Percentiles rank a stretch among this genome's conserved stretches.
Evolutionary conservation across 169 alveolate species (phyloP).

Genomic region (Toxoplasma gondii): DNA sequence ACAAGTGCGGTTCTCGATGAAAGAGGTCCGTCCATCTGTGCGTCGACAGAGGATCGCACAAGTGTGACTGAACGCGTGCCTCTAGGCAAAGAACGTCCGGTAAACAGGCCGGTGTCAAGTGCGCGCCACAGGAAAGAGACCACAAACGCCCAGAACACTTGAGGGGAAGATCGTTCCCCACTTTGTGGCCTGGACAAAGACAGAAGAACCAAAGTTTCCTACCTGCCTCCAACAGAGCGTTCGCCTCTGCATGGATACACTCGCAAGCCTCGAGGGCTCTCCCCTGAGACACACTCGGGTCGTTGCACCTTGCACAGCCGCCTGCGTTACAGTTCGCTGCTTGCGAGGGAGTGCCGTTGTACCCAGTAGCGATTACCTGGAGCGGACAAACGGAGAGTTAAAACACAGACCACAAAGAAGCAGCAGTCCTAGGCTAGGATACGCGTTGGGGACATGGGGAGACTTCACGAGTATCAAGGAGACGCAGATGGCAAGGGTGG

Average conservation of each 20-base stretch:
- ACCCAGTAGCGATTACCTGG: constrained; percentile 85
- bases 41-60: too few relatives aligned
- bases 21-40: too few relatives aligned
- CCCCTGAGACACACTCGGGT: constrained; percentile 75
- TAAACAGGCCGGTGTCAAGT: too few relatives aligned
- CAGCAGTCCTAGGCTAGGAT: background rate
- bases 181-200: too few relatives aligned
- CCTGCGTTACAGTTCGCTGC: constrained; percentile 83
- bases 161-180: too few relatives aligned
- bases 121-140: too few relatives aligned
- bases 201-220: background rate
- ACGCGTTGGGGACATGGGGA: background rate
- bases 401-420: background rate
- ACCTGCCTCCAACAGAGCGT: constrained; percentile 84
- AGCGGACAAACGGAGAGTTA: background rate
- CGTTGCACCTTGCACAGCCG: constrained; percentile 85
- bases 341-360: constrained; percentile 88
- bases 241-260: constrained; percentile 89
- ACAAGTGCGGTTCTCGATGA: too few relatives aligned
- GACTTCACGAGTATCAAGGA: background rate
- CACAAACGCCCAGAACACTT: too few relatives aligned
- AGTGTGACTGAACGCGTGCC: too few relatives aligned
- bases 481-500: background rate
- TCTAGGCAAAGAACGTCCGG: too few relatives aligned
- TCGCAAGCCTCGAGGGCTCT: constrained; percentile 83